phyloP scores from a whole-genome alignment of 2,329 filamentous ascomycete species.

The Calonectria crousiana region DNA sequence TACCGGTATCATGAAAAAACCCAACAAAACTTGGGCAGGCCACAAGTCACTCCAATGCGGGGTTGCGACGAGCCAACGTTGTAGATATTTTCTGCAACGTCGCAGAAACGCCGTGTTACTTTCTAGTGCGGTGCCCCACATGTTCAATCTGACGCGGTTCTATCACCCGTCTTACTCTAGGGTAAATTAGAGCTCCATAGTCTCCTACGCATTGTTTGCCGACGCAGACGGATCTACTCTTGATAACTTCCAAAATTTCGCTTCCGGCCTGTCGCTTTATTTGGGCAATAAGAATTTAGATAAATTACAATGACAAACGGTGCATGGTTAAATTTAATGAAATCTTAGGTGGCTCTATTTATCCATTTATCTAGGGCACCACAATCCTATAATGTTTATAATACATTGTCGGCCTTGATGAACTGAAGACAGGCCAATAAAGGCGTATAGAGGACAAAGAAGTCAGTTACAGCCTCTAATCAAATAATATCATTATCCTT shows the following conservation, averaged over 20 bases:
- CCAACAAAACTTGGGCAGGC: neutral
- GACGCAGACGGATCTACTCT: neutral
- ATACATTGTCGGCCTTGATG: too few relatives aligned
- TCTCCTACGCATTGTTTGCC: too few relatives aligned
- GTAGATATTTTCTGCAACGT: constrained; percentile 1
- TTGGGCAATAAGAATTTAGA: neutral
- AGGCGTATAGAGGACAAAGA: neutral
- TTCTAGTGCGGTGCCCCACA: neutral
- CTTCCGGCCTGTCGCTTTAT: neutral
- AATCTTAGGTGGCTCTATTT: neutral
- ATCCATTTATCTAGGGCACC: too few relatives aligned
- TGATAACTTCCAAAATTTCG: neutral
- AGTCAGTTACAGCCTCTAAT: neutral
- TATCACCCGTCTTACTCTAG: neutral
- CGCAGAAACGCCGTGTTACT: neutral
- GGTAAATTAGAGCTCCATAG: neutral
- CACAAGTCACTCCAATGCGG: neutral
- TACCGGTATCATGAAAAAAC: neutral
- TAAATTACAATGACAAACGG: neutral
- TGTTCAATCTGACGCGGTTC: neutral
- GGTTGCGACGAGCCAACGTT: neutral
- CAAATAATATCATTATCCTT: neutral
- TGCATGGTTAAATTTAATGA: neutral
- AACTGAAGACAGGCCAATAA: too few relatives aligned
- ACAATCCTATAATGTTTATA: too few relatives aligned